These are phyloP conservation scores for Cynara cardunculus DNA, from an alignment of 129 eudicot genomes.

Conservation along the genomic window DNA sequence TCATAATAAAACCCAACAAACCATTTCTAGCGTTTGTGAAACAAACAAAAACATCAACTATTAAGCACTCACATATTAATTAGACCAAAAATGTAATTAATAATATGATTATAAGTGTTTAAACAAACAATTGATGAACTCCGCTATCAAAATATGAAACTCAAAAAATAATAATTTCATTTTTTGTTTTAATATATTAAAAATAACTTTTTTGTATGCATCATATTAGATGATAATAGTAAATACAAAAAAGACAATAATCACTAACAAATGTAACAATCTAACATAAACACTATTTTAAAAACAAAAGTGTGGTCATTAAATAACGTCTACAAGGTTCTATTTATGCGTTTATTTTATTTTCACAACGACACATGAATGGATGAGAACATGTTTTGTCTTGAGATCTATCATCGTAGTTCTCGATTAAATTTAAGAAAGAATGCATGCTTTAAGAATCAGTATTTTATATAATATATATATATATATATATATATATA, in stretches of 20 bases:
- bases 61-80: too few relatives aligned
- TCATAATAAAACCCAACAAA: too few relatives aligned
- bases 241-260: slow-evolving; percentile 14
- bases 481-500: too few relatives aligned
- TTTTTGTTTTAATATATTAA: too few relatives aligned
- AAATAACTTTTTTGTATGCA: too few relatives aligned
- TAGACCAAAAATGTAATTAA: too few relatives aligned
- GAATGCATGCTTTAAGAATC: neutral
- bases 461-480: neutral
- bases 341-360: neutral
- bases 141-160: neutral
- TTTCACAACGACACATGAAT: slow-evolving; percentile 4
- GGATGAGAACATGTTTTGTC: slow-evolving; percentile 18
- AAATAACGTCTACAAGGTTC: neutral
- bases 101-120: too few relatives aligned
- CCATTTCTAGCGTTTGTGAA: too few relatives aligned
- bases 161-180: too few relatives aligned
- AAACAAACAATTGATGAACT: too few relatives aligned
- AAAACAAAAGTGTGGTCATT: neutral
- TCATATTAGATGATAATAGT: neutral
- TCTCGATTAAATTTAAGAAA: slow-evolving; percentile 1
- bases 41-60: too few relatives aligned
- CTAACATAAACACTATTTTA: slow-evolving; percentile 5
- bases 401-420: slow-evolving; percentile 21
- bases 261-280: slow-evolving; percentile 13